Evolutionary conservation across 2,329 filamentous ascomycete species (phyloP).

Genomic region (Paracoccidioides lutzii): DNA sequence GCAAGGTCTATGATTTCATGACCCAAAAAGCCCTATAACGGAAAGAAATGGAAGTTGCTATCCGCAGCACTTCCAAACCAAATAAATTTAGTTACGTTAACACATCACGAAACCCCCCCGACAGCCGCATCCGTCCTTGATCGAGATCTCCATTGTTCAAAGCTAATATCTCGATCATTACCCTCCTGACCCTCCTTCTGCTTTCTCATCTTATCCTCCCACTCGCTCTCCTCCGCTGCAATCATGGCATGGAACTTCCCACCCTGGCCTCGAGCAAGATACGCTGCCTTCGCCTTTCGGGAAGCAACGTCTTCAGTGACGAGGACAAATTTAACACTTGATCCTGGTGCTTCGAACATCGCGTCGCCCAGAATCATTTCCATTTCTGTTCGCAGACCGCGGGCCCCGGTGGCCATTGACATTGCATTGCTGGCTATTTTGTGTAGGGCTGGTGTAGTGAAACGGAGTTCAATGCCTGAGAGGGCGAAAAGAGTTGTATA

Average conservation of each 20-base stretch:
- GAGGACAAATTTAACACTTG: constrained; percentile 55
- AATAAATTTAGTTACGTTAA: background rate
- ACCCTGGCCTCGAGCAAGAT: constrained; percentile 40
- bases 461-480: constrained; percentile 61
- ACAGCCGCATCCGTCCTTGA: constrained; percentile 20
- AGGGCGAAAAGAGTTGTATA: constrained; percentile 81
- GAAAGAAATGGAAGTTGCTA: no score
- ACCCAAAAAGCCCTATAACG: no score
- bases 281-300: constrained; percentile 44
- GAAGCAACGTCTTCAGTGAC: constrained; percentile 58
- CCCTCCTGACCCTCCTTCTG: constrained; percentile 21
- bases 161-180: constrained; percentile 22
- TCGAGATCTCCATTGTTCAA: constrained; percentile 34
- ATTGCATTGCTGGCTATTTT: constrained; percentile 63
- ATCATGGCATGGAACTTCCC: constrained; percentile 39
- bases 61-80: no score
- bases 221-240: constrained; percentile 38
- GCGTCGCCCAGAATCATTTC: constrained; percentile 65
- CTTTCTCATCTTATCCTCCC: constrained; percentile 31
- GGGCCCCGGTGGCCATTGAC: constrained; percentile 63
- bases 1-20: no score
- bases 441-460: constrained; percentile 69
- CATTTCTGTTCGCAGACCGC: constrained; percentile 68
- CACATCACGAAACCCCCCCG: constrained; percentile 8
- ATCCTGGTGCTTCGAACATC: constrained; percentile 64